Evolutionary conservation across 305 asterid species (phyloP).

Genomic region (Fraxinus latifolia): DNA sequence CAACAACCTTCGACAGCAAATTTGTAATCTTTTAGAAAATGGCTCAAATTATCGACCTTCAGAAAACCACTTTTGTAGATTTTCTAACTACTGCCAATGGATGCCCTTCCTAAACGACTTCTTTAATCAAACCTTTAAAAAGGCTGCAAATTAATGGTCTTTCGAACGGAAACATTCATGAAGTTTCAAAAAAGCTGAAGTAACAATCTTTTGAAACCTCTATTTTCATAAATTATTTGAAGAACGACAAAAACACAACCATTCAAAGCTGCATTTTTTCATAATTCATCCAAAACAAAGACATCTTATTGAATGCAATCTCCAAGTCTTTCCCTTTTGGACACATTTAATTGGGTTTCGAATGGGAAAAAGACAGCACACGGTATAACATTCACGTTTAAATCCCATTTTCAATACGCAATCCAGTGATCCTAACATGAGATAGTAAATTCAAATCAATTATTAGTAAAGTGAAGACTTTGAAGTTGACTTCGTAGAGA

Average conservation of each 20-base stretch:
- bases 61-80: too few relatives aligned
- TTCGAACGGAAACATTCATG: too few relatives aligned
- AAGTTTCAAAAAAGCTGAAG: not conserved
- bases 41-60: not conserved
- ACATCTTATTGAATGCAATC: not conserved
- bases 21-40: not conserved
- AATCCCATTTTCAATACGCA: conserved; percentile 4
- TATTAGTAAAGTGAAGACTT: not conserved
- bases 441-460: not conserved
- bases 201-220: conserved; percentile 7
- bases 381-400: too few relatives aligned
- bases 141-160: not conserved
- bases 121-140: not conserved
- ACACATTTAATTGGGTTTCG: conserved; percentile 14
- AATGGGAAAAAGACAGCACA: not conserved
- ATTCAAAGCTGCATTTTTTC: not conserved
- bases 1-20: not conserved
- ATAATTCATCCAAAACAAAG: conserved; percentile 1
- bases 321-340: not conserved
- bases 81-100: not conserved
- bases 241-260: conserved; percentile 3
- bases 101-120: not conserved
- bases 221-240: not conserved
- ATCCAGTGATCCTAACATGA: not conserved
- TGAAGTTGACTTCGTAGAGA: conserved; percentile 6